Percentiles rank a stretch among this genome's conserved stretches.
These are phyloP conservation scores for Arxiozyma slooffiae DNA, from an alignment of 1,139 yeast species.

Conservation along the genomic window DNA sequence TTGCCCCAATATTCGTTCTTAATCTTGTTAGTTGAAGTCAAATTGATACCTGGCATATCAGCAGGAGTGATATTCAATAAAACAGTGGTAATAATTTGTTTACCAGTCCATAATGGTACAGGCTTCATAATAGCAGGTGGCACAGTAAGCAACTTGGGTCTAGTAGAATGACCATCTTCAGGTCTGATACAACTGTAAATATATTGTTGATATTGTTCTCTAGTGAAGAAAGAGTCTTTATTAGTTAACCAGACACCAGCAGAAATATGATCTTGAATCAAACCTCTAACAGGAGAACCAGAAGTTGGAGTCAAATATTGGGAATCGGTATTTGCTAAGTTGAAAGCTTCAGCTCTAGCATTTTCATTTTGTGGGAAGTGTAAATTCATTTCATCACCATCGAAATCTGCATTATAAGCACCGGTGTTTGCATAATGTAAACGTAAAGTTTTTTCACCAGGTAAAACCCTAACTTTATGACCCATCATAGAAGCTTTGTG, in stretches of 20 bases:
- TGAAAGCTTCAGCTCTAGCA: slow-evolving; percentile 92
- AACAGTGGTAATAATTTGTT: slow-evolving; percentile 89
- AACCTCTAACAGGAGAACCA: slow-evolving; percentile 96
- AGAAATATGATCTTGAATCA: slow-evolving; percentile 96
- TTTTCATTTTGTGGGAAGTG: slow-evolving; percentile 98
- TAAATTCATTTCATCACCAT: slow-evolving; percentile 99
- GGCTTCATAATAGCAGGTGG: slow-evolving; percentile 91
- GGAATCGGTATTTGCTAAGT: slow-evolving; percentile 91
- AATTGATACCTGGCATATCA: slow-evolving; percentile 82
- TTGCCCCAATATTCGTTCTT: slow-evolving; percentile 93
- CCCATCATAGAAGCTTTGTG: slow-evolving; percentile 99
- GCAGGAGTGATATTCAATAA: slow-evolving; percentile 77
- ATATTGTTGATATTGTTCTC: slow-evolving; percentile 88
- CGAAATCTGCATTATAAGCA: slow-evolving; percentile 98
- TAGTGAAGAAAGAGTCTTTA: slow-evolving; percentile 82
- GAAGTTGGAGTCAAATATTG: slow-evolving; percentile 97
- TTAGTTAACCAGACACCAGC: slow-evolving; percentile 98
- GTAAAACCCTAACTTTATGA: slow-evolving; percentile 91
- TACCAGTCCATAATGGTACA: slow-evolving; percentile 94
- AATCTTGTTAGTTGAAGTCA: slow-evolving; percentile 74
- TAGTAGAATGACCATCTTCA: slow-evolving; percentile 92
- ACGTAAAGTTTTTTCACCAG: slow-evolving; percentile 93
- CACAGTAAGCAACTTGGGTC: slow-evolving; percentile 60
- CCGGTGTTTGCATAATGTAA: slow-evolving; percentile 98
- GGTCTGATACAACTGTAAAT: slow-evolving; percentile 92